Evolutionary conservation across 1,284 basidiomycete species (phyloP).

Genomic region (Irpex lacteus): DNA sequence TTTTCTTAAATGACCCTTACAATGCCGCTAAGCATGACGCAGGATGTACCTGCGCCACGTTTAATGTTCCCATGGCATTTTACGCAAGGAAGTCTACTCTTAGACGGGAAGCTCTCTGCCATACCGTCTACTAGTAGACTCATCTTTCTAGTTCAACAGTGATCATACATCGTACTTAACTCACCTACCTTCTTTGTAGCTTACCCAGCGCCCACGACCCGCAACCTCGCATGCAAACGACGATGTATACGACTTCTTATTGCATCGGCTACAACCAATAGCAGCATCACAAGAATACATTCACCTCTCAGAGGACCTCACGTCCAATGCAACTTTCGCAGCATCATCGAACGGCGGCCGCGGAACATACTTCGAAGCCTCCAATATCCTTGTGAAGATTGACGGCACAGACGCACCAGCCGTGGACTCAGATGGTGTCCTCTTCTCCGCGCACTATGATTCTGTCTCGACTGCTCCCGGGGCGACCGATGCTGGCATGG

Average conservation of each 20-base stretch:
- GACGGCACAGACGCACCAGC: slow-evolving; percentile 45
- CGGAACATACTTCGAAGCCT: slow-evolving; percentile 67
- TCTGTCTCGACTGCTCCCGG: slow-evolving; percentile 75
- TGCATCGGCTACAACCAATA: slow-evolving; percentile 49
- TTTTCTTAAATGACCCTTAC: no score
- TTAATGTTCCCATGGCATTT: no score
- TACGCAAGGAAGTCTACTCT: no score
- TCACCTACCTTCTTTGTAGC: slow-evolving; percentile 33
- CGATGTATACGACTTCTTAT: slow-evolving; percentile 55
- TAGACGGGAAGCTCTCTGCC: no score
- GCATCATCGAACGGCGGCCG: slow-evolving; percentile 22
- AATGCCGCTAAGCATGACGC: no score
- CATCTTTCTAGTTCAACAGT: no score
- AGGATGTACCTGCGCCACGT: no score
- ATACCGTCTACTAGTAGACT: no score
- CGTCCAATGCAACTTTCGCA: slow-evolving; percentile 52
- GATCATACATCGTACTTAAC: no score
- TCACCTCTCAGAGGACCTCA: slow-evolving; percentile 52
- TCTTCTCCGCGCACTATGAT: slow-evolving; percentile 82
- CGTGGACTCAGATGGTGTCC: slow-evolving; percentile 41
- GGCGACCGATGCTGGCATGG: slow-evolving; percentile 77
- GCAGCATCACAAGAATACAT: slow-evolving; percentile 40
- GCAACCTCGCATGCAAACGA: slow-evolving; percentile 78
- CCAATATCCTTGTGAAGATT: slow-evolving; percentile 68
- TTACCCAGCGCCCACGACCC: slow-evolving; percentile 67